Percentiles rank a stretch among this genome's conserved stretches.
phyloP scores from a whole-genome alignment of 1,284 basidiomycete species.

The Ustilago cynodontis region DNA sequence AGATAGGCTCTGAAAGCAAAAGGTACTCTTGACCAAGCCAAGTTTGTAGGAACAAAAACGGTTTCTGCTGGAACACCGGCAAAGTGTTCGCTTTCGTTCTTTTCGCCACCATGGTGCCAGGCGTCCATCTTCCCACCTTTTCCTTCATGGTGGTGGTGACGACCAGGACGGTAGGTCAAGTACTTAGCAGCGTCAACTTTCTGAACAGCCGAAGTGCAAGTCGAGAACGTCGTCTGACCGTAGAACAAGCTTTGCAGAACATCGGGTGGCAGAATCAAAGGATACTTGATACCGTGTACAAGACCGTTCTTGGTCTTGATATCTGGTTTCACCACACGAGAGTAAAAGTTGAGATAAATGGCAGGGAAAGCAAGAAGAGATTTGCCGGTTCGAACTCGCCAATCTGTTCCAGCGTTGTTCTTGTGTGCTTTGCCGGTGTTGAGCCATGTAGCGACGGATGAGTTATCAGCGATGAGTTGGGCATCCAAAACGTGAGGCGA shows the following conservation, averaged over 20 bases:
- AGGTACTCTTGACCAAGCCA: conserved; percentile 77
- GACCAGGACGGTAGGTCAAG: conserved; percentile 71
- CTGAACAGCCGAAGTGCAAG: conserved; percentile 70
- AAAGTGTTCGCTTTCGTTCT: conserved; percentile 19
- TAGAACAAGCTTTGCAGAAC: conserved; percentile 76
- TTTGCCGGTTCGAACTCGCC: conserved; percentile 75
- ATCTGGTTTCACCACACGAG: conserved; percentile 72
- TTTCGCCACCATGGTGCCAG: conserved; percentile 9
- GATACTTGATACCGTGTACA: conserved; percentile 76
- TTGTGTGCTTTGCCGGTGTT: conserved; percentile 45
- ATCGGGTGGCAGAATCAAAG: conserved; percentile 77
- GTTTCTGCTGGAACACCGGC: conserved; percentile 75
- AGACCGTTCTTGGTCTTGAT: conserved; percentile 75
- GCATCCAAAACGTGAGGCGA: conserved; percentile 70
- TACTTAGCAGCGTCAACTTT: conserved; percentile 38
- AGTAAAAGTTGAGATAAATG: conserved; percentile 75
- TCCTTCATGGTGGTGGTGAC: conserved; percentile 71
- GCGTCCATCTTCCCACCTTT: conserved; percentile 49
- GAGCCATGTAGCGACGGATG: conserved; percentile 76
- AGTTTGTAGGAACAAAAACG: conserved; percentile 77
- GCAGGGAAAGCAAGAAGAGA: conserved; percentile 70
- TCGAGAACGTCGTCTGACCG: conserved; percentile 74
- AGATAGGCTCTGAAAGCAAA: conserved; percentile 75
- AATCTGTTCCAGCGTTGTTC: conserved; percentile 73
- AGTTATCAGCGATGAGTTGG: conserved; percentile 74